Evolutionary conservation across 805 yeast species (phyloP).

Genomic region (Cyberlindnera lachancei): DNA sequence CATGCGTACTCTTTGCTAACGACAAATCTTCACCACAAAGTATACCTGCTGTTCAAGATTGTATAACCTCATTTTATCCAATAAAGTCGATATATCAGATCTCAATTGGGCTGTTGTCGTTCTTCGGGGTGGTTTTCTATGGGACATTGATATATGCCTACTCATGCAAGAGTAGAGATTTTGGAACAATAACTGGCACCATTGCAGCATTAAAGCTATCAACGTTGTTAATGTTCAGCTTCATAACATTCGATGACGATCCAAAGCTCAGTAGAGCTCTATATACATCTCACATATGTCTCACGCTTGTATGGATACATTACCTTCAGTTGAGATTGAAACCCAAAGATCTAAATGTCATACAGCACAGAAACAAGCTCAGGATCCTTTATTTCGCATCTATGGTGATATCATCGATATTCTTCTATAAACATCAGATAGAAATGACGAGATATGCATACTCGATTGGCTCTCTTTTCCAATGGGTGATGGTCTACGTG

Average conservation of each 20-base stretch:
- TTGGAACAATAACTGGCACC: no score
- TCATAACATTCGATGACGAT: no score
- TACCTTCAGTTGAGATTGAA: background rate
- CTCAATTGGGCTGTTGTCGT: background rate
- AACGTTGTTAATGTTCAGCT: no score
- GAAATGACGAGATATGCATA: slow-evolving; percentile 1
- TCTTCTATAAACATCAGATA: slow-evolving; percentile 1
- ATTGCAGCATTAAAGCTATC: no score
- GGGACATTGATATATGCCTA: no score
- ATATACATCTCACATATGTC: no score
- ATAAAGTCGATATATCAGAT: slow-evolving; percentile 1
- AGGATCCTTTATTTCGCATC: background rate
- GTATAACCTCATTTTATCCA: background rate
- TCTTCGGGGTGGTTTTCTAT: background rate
- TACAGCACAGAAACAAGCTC: background rate
- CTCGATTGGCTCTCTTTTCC: background rate
- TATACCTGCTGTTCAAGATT: background rate
- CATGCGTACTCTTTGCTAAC: no score
- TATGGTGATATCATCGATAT: background rate
- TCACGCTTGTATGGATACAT: background rate
- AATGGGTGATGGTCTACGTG: background rate
- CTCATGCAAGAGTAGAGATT: no score
- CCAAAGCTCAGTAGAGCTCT: no score
- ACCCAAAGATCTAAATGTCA: background rate
- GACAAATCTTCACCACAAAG: no score